Conservation (phyloP, 208 protist genomes). For the Angomonas ambiguus region DNA sequence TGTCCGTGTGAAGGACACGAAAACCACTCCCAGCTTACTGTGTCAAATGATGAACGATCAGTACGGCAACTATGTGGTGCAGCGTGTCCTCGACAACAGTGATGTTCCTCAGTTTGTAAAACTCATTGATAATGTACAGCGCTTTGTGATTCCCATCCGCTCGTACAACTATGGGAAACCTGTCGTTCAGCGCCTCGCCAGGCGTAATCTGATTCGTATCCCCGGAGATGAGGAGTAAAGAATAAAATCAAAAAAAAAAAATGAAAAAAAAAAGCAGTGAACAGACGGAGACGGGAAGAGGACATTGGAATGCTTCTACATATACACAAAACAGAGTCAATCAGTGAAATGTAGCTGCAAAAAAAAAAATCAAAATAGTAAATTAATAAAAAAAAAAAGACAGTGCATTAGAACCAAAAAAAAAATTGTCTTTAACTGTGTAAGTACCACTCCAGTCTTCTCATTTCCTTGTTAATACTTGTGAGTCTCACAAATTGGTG, state of each 20-base stretch:
- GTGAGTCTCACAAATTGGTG: too few relatives aligned
- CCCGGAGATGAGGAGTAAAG: slow-evolving; percentile 35
- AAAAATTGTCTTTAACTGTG: too few relatives aligned
- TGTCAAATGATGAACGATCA: slow-evolving; percentile 95
- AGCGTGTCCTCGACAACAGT: slow-evolving; percentile 94
- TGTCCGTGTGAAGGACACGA: slow-evolving; percentile 29
- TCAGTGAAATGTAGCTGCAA: neutral
- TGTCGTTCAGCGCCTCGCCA: slow-evolving; percentile 92
- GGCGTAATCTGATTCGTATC: slow-evolving; percentile 61
- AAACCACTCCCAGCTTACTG: slow-evolving; percentile 60
- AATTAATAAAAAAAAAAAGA: too few relatives aligned
- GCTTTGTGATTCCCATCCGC: slow-evolving; percentile 88
- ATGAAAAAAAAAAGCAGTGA: slow-evolving; percentile 1
- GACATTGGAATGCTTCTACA: neutral
- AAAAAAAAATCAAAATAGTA: neutral
- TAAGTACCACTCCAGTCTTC: too few relatives aligned
- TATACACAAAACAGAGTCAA: neutral
- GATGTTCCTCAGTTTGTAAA: slow-evolving; percentile 72
- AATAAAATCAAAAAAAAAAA: neutral
- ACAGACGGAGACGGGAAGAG: neutral
- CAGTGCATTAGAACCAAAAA: too few relatives aligned
- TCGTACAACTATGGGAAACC: slow-evolving; percentile 95
- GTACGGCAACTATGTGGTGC: slow-evolving; percentile 98
- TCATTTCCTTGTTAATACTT: too few relatives aligned
- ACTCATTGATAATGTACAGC: slow-evolving; percentile 84